Base-by-base conservation (phyloP, 177 flowering plant genomes). In the Telopea speciosissima region DNA sequence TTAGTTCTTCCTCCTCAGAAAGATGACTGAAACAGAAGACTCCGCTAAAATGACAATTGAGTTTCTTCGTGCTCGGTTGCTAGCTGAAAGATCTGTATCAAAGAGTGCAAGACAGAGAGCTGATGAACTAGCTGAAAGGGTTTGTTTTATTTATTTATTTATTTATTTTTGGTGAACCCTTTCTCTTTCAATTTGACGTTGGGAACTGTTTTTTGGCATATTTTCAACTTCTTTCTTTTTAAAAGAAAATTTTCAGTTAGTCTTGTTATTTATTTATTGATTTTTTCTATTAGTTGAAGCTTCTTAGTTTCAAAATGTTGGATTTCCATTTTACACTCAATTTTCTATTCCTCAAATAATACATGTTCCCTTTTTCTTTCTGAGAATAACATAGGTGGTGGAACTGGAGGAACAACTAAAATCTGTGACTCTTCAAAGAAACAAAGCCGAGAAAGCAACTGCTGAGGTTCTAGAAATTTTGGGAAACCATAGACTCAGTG, bases 71-170 rank as follows among this genome's bases (percentile, higher is more conserved):
- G 97, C 93, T 21, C 80, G 96, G 54, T 81, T 93, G 73, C 84
- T 88, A 26, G 82, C 98, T 63, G 98, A 93, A 80, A 88, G 98
- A 79, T 86, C 98, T 62, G 88, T 90, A 21, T 91, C 98, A 9
- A 85, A 68, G 81, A 76, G 86, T 69, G 89, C 97, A 56, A 89
- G 82, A 66, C 87, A 87, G 79, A 85, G 90, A 83, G 91, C 94
- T 71, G 90, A 91, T 79, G 92, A 89, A 71, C 87, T 93, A 25
- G 91, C 88, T 26, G 78, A 82, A 77, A 83, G 84, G 84, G 98
- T 93, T 74, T 79, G 87, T 77, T 74, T 74, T 3, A 11, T 24
- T 61, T 13, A 26, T 62, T 26, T 24, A 21, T 62, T 24, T 24
- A 10, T n/a, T 70, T 31, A n/a, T 22, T 24, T 2, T 72, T 19